Evolutionary conservation across 78 protist species (phyloP), one percentile per base, ranked within the genome.

Genomic region (Abeoforma whisleri): DNA sequence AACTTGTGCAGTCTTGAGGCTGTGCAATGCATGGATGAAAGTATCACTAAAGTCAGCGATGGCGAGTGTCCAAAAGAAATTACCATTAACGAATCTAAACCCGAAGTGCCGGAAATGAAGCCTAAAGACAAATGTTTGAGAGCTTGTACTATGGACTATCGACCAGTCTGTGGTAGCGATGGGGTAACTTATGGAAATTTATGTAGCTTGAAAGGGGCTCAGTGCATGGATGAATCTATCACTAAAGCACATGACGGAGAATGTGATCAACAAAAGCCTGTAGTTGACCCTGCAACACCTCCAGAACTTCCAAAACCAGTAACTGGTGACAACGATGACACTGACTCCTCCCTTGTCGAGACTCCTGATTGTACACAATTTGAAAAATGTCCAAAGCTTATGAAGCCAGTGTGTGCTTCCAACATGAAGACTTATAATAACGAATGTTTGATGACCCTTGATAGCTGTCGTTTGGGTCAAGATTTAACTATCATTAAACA

Each of bases 121-220:
- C n/a, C n/a, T n/a, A n/a, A n/a, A n/a, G n/a, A n/a, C n/a, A n/a
- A n/a, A n/a, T n/a, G n/a, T n/a, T n/a, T n/a, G n/a, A n/a, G n/a
- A n/a, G 62, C 12, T 48, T 81, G 85, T 37, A 35, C 85, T 19
- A 1, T 5, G 12, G 71, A 0, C 22, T 81, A 81, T 72, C 16
- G 57, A 12, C 85, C 85, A 19, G 85, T 81, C 19, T 81, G 85
- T 81, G 85, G 85, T 48, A 37, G 77, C 8, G 85, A 81, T 62
- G 71, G 71, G 25, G 30, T 34, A 8, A 81, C 71, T 0, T 81
- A 81, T 40, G 16, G 72, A 33, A 81, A 81, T 70, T 25, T 25
- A 25, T 81, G 85, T 28, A n/a, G 31, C 22, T 40, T 81, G 85
- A 72, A 30, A 79, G 35, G 2, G 2, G 57, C 83, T 32, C n/a